Conservation (phyloP, 2,329 filamentous ascomycete genomes). For the Bipolaris oryzae region DNA sequence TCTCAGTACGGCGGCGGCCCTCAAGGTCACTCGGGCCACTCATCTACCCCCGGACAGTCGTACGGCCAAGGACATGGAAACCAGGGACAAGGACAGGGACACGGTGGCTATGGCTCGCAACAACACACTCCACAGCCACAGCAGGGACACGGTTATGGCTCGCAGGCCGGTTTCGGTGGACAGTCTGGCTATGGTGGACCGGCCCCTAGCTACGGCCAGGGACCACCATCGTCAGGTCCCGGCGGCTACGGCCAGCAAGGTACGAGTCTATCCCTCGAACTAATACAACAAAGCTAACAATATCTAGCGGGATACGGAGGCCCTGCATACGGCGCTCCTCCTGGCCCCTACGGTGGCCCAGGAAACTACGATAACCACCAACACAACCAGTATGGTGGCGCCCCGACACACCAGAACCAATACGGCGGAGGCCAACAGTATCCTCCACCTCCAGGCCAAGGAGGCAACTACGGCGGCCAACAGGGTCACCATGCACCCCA, state of each 20-base stretch:
- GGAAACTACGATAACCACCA: conserved; percentile 42
- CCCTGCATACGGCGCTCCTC: conserved; percentile 31
- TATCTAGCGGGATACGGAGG: conserved; percentile 40
- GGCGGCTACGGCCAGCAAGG: conserved; percentile 37
- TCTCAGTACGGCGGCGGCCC: conserved; percentile 28
- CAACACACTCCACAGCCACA: conserved; percentile 18
- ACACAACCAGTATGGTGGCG: conserved; percentile 34
- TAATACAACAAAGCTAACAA: conserved; percentile 5
- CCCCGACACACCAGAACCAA: conserved; percentile 20
- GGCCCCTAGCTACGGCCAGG: conserved; percentile 11
- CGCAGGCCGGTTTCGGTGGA: conserved; percentile 33
- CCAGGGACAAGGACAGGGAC: conserved; percentile 14
- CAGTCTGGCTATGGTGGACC: conserved; percentile 27
- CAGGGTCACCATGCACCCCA: conserved; percentile 21
- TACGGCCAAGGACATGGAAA: conserved; percentile 20
- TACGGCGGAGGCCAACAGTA: conserved; percentile 25
- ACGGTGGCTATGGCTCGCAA: conserved; percentile 18
- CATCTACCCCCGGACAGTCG: conserved; percentile 26
- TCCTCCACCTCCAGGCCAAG: conserved; percentile 23
- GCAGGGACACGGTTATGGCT: conserved; percentile 24
- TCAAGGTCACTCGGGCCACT: conserved; percentile 28
- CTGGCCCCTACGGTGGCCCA: conserved; percentile 33
- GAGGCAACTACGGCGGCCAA: conserved; percentile 18
- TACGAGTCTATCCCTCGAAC: background rate
- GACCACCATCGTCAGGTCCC: conserved; percentile 13